These are phyloP conservation scores for Lathyrus sativus DNA, from an alignment of 306 rosid species.

Conservation along the genomic window DNA sequence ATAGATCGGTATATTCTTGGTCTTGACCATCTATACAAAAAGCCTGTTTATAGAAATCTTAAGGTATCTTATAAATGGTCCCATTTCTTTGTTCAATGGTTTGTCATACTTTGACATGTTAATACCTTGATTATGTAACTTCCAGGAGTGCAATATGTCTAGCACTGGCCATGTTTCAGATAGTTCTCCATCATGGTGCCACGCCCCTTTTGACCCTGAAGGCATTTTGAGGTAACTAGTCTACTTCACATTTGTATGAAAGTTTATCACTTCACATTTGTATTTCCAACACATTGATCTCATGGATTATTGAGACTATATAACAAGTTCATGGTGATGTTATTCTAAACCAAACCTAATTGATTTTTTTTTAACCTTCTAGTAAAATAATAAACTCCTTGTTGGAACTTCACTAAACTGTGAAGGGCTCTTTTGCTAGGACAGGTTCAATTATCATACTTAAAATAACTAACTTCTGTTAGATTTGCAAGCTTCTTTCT, in stretches of 20 bases:
- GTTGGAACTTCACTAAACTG: background rate
- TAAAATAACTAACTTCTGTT: background rate
- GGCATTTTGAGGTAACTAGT: conserved; percentile 79
- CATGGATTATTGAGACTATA: background rate
- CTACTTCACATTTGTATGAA: conserved; percentile 6
- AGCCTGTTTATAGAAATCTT: conserved; percentile 83
- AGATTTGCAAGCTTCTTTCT: background rate
- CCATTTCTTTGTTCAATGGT: conserved; percentile 27
- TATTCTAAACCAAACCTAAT: background rate
- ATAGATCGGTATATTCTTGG: conserved; percentile 85
- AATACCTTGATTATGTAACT: conserved; percentile 43
- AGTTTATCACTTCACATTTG: background rate
- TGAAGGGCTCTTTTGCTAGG: background rate
- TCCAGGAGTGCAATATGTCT: conserved; percentile 77
- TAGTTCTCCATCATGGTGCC: conserved; percentile 84
- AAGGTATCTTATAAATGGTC: conserved; percentile 55
- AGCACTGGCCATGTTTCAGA: conserved; percentile 60
- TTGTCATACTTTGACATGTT: conserved; percentile 17
- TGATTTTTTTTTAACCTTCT: background rate
- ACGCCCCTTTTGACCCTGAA: conserved; percentile 92
- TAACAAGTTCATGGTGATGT: background rate
- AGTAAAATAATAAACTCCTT: background rate
- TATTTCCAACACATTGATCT: background rate
- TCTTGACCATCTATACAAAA: conserved; percentile 67
- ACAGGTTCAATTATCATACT: background rate